These are phyloP conservation scores for Eryngium alpinum DNA, from an alignment of 140 eudicot genomes.

Conservation along the genomic window DNA sequence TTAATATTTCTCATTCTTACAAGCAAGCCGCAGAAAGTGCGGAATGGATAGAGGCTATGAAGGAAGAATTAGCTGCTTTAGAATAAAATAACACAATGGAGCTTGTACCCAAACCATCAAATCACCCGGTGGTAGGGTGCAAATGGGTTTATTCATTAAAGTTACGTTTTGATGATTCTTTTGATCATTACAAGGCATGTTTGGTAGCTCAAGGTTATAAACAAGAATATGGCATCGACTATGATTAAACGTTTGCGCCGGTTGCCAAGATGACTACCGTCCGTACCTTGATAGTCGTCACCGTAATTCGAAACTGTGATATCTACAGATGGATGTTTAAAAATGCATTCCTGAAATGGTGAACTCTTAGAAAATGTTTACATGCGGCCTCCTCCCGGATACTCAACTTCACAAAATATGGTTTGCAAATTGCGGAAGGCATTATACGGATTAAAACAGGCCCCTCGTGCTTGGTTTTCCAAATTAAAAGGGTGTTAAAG, in stretches of 20 bases:
- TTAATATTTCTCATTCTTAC: background rate
- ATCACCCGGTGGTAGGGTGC: background rate
- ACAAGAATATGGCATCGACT: background rate
- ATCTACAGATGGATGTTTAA: background rate
- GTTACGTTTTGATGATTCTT: background rate
- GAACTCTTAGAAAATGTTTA: background rate
- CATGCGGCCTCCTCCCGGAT: background rate
- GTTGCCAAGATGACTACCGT: background rate
- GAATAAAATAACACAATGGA: background rate
- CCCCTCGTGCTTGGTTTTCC: background rate
- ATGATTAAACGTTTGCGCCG: background rate
- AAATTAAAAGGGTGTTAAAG: background rate
- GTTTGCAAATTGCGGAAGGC: background rate
- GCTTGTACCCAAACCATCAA: background rate
- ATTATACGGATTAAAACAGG: background rate
- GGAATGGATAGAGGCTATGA: background rate
- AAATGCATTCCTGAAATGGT: background rate
- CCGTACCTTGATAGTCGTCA: background rate
- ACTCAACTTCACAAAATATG: background rate
- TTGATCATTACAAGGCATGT: constrained; percentile 7
- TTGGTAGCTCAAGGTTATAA: background rate
- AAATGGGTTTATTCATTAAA: background rate
- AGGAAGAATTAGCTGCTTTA: background rate
- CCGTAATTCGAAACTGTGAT: background rate
- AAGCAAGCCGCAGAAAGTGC: background rate